Conservation (phyloP, 495 filamentous ascomycete genomes). For the Gamarada debralockiae region DNA sequence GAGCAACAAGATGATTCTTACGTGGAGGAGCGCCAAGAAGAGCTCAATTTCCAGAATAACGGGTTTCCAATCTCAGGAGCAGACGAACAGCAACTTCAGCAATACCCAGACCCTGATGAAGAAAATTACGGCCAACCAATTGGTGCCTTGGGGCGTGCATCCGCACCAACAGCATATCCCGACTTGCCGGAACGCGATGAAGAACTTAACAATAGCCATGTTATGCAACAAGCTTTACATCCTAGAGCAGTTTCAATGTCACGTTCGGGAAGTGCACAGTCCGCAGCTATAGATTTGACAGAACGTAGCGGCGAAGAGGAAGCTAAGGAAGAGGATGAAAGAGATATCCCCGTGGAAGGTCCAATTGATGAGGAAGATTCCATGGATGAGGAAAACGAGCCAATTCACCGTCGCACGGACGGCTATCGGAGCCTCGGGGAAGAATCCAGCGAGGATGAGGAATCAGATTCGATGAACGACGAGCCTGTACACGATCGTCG, state of each 20-base stretch:
- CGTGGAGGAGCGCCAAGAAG: not conserved
- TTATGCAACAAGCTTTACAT: not conserved
- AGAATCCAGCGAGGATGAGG: constrained; percentile 16
- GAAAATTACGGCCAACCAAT: not conserved
- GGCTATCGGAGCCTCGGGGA: constrained; percentile 14
- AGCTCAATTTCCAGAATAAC: not conserved
- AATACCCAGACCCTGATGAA: constrained; percentile 6
- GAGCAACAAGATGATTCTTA: not conserved
- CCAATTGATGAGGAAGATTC: constrained; percentile 22
- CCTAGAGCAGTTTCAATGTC: constrained; percentile 14
- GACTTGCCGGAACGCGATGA: constrained; percentile 13
- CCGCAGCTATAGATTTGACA: constrained; percentile 23
- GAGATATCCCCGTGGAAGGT: constrained; percentile 28
- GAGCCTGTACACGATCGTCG: not conserved
- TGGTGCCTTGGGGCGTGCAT: not conserved
- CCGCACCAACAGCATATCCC: constrained; percentile 5
- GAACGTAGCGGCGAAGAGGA: constrained; percentile 27
- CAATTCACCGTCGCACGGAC: not conserved
- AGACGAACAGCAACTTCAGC: not conserved
- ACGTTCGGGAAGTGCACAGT: constrained; percentile 16
- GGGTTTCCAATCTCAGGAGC: not conserved
- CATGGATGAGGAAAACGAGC: not conserved
- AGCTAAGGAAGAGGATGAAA: constrained; percentile 34
- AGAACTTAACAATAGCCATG: constrained; percentile 2
- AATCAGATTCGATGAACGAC: constrained; percentile 8